Evolutionary conservation across 306 rosid genomes (phyloP).

Genomic region (Vicia sativa): DNA sequence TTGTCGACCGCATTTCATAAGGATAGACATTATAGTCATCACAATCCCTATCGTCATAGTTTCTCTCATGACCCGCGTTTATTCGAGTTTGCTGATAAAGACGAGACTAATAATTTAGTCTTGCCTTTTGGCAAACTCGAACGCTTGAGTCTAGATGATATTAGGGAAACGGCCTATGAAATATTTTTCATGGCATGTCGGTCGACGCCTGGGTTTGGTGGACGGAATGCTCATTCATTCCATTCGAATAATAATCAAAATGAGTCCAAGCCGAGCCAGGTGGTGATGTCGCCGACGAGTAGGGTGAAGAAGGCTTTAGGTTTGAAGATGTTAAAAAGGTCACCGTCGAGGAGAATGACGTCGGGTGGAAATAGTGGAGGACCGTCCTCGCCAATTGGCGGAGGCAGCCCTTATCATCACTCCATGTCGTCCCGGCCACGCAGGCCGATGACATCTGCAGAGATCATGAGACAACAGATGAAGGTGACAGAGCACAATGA

Average conservation of each 20-base stretch:
- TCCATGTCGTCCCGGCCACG: conserved; percentile 54
- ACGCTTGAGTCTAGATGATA: conserved; percentile 53
- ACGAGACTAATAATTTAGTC: conserved; percentile 40
- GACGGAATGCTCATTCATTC: conserved; percentile 62
- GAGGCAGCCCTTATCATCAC: conserved; percentile 46
- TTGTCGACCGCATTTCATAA: conserved; percentile 35
- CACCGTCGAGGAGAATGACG: conserved; percentile 85
- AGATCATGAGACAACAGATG: conserved; percentile 98
- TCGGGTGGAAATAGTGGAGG: conserved; percentile 46
- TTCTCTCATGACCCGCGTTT: background rate
- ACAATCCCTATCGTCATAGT: conserved; percentile 8
- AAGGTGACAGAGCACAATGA: conserved; percentile 87
- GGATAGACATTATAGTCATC: conserved; percentile 40
- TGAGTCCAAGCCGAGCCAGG: conserved; percentile 40
- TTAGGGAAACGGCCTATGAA: conserved; percentile 85
- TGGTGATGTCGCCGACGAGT: conserved; percentile 77
- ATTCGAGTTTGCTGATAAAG: conserved; percentile 12
- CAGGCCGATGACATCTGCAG: conserved; percentile 97
- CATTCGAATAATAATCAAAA: conserved; percentile 33
- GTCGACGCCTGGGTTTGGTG: conserved; percentile 82
- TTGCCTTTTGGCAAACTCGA: conserved; percentile 64
- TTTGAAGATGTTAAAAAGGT: conserved; percentile 80
- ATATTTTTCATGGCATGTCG: conserved; percentile 86
- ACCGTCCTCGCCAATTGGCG: conserved; percentile 48
- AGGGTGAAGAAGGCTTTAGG: conserved; percentile 78